Base-by-base conservation (phyloP, 129 eudicot species). In the Mikania micrantha region DNA sequence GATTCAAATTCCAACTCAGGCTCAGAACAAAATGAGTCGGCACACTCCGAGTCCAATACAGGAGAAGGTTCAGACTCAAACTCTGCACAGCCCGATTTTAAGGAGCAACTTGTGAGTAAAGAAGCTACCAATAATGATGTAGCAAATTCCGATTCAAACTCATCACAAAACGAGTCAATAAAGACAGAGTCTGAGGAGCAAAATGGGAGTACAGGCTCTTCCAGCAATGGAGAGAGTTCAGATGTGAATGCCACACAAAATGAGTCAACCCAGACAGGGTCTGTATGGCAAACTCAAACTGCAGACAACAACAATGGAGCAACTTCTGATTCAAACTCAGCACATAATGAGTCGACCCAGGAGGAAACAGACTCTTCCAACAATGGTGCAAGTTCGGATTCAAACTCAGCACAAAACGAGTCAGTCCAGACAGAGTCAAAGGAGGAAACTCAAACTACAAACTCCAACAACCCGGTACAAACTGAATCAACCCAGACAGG, bases 251-350 rank as follows among this genome's bases (percentile, higher is more conserved):
- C 28, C 9, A 66, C 76, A 16, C 67, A 80, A 41, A 62, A 49
- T 4, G 71, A 75, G 34, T 56, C 85, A 28, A 44, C 67, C 15
- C 50, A 49, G 81, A 74, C 60, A 28, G 72, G 77, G 64, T 75
- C 70, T n/a, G 69, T 63, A 7, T 50, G 27, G 69, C 79, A 72
- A 66, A 59, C 75, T 34, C 62, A 79, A 11, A 72, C 56, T 21
- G 34, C 70, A 10, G 54, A 76, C 9, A 49, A 54, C 34, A 22
- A 36, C 42, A 16, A 58, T 15, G 63, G 47, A 60, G 50, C 49
- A 35, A 64, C 32, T 72, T 68, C 73, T 63, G 85, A 72, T 54
- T 69, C 74, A 64, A 79, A 76, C 52, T 45, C 82, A n/a, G 59
- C 54, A 22, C 73, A 72, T 32, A 66, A 71, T 35, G 78, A 67